Conservation (phyloP, 208 protist genomes). For the Leishmania lainsoni region DNA sequence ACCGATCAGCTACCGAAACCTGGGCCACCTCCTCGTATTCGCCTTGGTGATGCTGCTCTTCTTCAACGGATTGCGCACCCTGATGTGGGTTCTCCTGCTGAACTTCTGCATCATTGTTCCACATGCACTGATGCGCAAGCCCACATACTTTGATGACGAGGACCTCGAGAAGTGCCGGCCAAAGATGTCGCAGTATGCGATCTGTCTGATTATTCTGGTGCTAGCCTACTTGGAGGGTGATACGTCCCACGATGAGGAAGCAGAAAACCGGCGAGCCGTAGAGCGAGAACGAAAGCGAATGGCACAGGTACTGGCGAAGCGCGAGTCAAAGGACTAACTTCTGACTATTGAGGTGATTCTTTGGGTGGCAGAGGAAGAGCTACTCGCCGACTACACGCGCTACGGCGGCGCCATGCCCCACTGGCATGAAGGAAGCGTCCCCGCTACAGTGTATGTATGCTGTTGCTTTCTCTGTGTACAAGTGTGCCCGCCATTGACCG, state of each 20-base stretch:
- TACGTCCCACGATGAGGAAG: conserved; percentile 24
- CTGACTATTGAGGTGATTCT: not conserved
- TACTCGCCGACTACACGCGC: not conserved
- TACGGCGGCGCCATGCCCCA: not conserved
- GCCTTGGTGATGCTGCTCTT: conserved; percentile 44
- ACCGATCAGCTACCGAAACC: conserved; percentile 43
- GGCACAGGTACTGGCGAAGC: conserved; percentile 21
- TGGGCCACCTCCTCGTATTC: conserved; percentile 49
- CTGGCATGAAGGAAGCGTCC: not conserved
- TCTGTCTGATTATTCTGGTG: conserved; percentile 50
- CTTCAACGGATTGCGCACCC: conserved; percentile 52
- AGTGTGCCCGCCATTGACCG: not conserved
- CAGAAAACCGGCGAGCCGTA: conserved; percentile 21
- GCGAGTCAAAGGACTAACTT: conserved; percentile 13
- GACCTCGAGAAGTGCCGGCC: conserved; percentile 85
- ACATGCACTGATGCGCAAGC: conserved; percentile 67
- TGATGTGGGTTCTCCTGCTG: conserved; percentile 44
- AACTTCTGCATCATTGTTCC: conserved; percentile 63
- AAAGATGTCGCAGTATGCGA: conserved; percentile 66
- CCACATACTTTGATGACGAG: conserved; percentile 87
- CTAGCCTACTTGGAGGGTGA: conserved; percentile 75
- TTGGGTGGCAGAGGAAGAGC: not conserved
- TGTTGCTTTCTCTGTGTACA: not conserved
- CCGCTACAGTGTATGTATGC: too few relatives aligned
- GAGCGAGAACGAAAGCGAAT: conserved; percentile 37